Conservation (phyloP, 2,329 filamentous ascomycete species). For the Aspergillus pseudotamarii region DNA sequence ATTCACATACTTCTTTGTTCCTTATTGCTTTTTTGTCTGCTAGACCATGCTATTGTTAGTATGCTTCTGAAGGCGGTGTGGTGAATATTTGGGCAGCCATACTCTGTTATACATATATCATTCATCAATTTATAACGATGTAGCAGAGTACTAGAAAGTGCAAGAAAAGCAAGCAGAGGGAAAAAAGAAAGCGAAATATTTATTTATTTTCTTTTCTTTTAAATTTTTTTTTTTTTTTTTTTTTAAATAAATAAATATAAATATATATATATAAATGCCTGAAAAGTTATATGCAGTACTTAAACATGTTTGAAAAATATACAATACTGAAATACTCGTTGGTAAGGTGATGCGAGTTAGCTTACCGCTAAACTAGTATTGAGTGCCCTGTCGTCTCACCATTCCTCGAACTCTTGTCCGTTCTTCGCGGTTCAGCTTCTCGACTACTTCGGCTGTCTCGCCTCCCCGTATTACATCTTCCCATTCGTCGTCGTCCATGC, state of each 20-base stretch:
- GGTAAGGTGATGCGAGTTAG: background rate
- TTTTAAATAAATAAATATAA: no score
- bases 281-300: background rate
- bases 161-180: background rate
- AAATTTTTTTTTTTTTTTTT: no score
- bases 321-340: background rate
- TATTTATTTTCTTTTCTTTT: background rate
- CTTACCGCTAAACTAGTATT: background rate
- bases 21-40: no score
- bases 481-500: slow-evolving; percentile 97
- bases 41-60: no score
- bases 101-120: no score
- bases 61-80: no score
- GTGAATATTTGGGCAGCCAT: no score
- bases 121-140: no score
- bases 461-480: slow-evolving; percentile 67
- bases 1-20: no score
- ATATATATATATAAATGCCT: no score
- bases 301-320: background rate
- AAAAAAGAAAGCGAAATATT: background rate
- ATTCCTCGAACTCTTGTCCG: slow-evolving; percentile 71
- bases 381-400: slow-evolving; percentile 45
- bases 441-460: slow-evolving; percentile 55
- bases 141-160: background rate
- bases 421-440: slow-evolving; percentile 72